These are phyloP conservation scores for Russula sp. DNA, from an alignment of 768 basidiomycete species.

Conservation along the genomic window DNA sequence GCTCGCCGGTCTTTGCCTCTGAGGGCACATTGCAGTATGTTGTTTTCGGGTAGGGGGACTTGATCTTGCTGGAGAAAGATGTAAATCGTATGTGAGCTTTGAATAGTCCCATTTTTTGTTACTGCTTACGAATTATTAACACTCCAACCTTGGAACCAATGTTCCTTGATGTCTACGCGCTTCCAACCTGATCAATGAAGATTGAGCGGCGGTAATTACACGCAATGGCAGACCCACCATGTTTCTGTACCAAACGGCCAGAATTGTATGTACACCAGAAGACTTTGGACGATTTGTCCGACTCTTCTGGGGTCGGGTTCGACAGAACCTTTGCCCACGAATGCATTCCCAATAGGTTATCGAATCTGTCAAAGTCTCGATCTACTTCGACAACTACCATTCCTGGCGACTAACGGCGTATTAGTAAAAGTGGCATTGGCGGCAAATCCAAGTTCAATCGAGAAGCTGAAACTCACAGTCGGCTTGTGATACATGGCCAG, in stretches of 20 bases:
- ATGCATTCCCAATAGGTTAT: slow-evolving; percentile 39
- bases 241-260: slow-evolving; percentile 40
- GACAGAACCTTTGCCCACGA: slow-evolving; percentile 38
- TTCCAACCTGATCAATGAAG: slow-evolving; percentile 39
- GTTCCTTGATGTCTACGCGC: slow-evolving; percentile 38
- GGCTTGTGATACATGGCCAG: slow-evolving; percentile 43
- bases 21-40: slow-evolving; percentile 36
- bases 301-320: slow-evolving; percentile 31
- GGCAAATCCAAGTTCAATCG: slow-evolving; percentile 12
- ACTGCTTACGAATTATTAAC: slow-evolving; percentile 29
- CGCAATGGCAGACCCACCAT: slow-evolving; percentile 31
- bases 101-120: neutral
- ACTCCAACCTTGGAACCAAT: slow-evolving; percentile 36
- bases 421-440: neutral
- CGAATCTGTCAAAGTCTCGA: slow-evolving; percentile 30
- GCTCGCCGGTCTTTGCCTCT: slow-evolving; percentile 35
- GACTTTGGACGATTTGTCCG: slow-evolving; percentile 29
- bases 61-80: slow-evolving; percentile 27
- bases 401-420: slow-evolving; percentile 32
- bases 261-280: slow-evolving; percentile 38
- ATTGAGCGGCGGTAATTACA: neutral
- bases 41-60: slow-evolving; percentile 38
- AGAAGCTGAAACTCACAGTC: slow-evolving; percentile 31
- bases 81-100: neutral
- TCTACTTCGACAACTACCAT: slow-evolving; percentile 42